Evolutionary conservation across 768 basidiomycete species (phyloP).

Genomic region (Postia placenta): DNA sequence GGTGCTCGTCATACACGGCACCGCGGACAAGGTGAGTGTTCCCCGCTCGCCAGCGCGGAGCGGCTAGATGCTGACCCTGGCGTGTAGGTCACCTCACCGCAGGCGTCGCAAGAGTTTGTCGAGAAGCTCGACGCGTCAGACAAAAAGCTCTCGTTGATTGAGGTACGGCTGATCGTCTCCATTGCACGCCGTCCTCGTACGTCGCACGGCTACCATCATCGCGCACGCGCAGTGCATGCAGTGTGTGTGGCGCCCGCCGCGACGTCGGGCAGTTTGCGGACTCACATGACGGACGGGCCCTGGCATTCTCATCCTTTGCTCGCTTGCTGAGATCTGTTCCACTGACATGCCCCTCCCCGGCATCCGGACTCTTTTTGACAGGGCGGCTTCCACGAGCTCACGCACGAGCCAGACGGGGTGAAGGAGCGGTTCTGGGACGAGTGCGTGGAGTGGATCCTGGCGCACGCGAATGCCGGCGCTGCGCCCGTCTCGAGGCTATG

Average conservation of each 20-base stretch:
- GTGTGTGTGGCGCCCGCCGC: too few relatives aligned
- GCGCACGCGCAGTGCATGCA: too few relatives aligned
- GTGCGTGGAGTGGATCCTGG: constrained; percentile 43
- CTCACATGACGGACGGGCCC: too few relatives aligned
- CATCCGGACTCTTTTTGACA: too few relatives aligned
- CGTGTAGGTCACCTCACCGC: constrained; percentile 21
- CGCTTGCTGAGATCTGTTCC: too few relatives aligned
- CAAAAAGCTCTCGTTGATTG: constrained; percentile 4
- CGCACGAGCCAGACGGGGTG: constrained; percentile 68
- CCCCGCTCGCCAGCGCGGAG: neutral
- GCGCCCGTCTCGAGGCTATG: too few relatives aligned
- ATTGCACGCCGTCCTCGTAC: too few relatives aligned
- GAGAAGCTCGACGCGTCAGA: constrained; percentile 40
- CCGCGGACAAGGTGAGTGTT: constrained; percentile 9
- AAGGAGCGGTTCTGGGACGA: constrained; percentile 53
- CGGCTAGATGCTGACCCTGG: neutral
- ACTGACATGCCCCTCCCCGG: neutral
- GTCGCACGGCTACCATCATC: too few relatives aligned
- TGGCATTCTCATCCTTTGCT: too few relatives aligned
- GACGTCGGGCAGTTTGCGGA: too few relatives aligned
- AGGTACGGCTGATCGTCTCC: constrained; percentile 1
- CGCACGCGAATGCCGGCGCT: neutral
- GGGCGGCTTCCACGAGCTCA: constrained; percentile 74
- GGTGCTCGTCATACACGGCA: constrained; percentile 12
- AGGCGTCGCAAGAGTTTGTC: constrained; percentile 49